Base-by-base conservation (phyloP, 768 basidiomycete genomes). In the Xerocomellus amylosporus region DNA sequence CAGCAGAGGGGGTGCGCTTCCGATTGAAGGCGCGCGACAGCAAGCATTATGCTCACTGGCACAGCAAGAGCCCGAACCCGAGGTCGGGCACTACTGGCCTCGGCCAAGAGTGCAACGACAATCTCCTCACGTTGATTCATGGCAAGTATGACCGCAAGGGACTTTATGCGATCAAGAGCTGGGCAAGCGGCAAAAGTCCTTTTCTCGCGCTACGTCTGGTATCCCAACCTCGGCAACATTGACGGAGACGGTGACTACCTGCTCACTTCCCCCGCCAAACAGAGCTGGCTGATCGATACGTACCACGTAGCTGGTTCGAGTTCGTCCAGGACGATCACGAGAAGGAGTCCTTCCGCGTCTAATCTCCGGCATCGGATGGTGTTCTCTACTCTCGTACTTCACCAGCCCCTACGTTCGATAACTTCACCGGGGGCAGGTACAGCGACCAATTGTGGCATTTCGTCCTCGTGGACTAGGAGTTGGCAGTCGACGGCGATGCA, bases 91-190 rank as follows among this genome's bases (percentile, higher is more conserved):
- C 37, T 34, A 2, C 28, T n/a, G n/a, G n/a, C n/a, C 14, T 26
- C n/a, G 49, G 43, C 31, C 36, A 14, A 13, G 49, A 38, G n/a
- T 37, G 31, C 22, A 38, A 19, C 28, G 43, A 51, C 37, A 49
- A 55, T 22, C 39, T 55, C 37, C 51, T 51, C 43, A 51, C 49
- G 22, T 7, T 55, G 49, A 44, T 51, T 30, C n/a, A 38, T 19
- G 54, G 54, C 5, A 38, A 43, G 5, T 20, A 26, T 13, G 41
- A 51, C 8, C 49, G 43, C 31, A 24, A 24, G 37, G 54, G 42
- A 6, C 30, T 45, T 3, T 55, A 52, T 37, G 41, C 36, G n/a
- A 43, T 51, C 54, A 55, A 55, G 24, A 55, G 54, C 50, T 40
- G 54, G 49, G 22, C 19, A 4, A 38, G 49, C 37, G 54, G 49